A percentile compares a stretch with the other conserved stretches of the same genome.
These are phyloP conservation scores for Phellopilus nigrolimitatus DNA, from an alignment of 1,284 basidiomycete genomes.

Conservation along the genomic window DNA sequence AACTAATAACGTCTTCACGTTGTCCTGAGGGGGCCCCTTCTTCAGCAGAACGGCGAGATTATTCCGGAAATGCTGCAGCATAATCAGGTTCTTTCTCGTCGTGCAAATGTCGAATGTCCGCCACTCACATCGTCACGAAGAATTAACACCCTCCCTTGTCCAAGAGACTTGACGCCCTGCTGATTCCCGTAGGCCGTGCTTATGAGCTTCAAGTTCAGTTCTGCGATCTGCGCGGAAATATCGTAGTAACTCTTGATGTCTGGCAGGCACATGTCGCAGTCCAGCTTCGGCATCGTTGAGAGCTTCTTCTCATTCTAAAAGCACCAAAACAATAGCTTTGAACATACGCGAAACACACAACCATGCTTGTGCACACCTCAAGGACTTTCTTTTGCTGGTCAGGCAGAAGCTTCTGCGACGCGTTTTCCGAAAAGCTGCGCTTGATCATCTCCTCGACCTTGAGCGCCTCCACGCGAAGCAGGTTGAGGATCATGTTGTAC, in stretches of 20 bases:
- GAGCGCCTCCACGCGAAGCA: conserved; percentile 93
- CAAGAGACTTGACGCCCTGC: conserved; percentile 66
- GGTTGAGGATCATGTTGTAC: conserved; percentile 99
- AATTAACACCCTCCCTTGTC: conserved; percentile 77
- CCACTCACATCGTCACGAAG: conserved; percentile 73
- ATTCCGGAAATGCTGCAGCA: conserved; percentile 69
- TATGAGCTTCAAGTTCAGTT: conserved; percentile 63
- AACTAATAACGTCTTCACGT: conserved; percentile 61
- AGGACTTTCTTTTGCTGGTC: conserved; percentile 88
- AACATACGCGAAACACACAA: neutral
- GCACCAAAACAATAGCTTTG: neutral
- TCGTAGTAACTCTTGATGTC: conserved; percentile 83
- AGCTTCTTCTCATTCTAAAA: conserved; percentile 73
- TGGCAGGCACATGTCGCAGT: conserved; percentile 61
- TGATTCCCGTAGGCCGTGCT: conserved; percentile 59
- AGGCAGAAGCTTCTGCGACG: conserved; percentile 87
- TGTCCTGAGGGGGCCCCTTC: conserved; percentile 54
- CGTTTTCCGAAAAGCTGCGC: conserved; percentile 97
- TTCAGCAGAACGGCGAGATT: conserved; percentile 78
- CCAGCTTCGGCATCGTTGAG: conserved; percentile 59
- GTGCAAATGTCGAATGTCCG: neutral
- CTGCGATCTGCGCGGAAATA: conserved; percentile 60
- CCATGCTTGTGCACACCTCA: conserved; percentile 48
- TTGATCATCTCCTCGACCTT: conserved; percentile 99
- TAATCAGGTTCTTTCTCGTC: neutral